phyloP scores from a whole-genome alignment of 1,284 basidiomycete species.

The Trametes sp. region DNA sequence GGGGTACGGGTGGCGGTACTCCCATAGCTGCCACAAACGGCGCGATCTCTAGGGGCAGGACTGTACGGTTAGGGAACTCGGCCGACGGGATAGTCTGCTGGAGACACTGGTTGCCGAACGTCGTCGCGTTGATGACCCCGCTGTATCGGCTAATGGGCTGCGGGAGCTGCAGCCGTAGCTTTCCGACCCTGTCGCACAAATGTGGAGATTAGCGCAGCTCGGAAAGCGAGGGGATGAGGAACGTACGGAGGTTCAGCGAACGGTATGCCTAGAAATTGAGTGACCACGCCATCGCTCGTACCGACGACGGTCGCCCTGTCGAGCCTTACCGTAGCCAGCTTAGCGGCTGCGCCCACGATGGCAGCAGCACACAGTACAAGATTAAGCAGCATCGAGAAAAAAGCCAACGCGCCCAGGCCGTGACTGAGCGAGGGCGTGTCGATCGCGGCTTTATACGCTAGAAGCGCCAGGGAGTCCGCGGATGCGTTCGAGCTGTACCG shows the following conservation, averaged over 20 bases:
- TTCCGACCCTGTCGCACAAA: constrained; percentile 20
- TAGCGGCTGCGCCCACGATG: background rate
- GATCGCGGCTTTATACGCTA: background rate
- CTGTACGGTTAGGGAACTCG: background rate
- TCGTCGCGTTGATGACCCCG: constrained; percentile 46
- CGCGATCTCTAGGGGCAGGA: constrained; percentile 16
- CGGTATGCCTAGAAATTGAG: constrained; percentile 58
- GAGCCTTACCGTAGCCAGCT: background rate
- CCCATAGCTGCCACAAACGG: constrained; percentile 38
- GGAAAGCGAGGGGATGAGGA: background rate
- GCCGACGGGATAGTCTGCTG: constrained; percentile 37
- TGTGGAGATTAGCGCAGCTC: background rate
- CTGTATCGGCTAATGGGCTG: constrained; percentile 49
- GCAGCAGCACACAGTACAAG: background rate
- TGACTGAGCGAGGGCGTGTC: background rate
- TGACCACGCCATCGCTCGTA: constrained; percentile 27
- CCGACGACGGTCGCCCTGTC: constrained; percentile 28
- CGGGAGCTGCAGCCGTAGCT: constrained; percentile 53
- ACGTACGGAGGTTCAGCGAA: constrained; percentile 53
- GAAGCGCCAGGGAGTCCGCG: background rate
- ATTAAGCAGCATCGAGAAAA: background rate
- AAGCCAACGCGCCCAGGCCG: background rate
- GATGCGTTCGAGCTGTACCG: background rate
- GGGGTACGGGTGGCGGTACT: constrained; percentile 34
- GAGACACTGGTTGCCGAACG: constrained; percentile 55